Base-by-base conservation (phyloP, 2,329 filamentous ascomycete species). In the Zymoseptoria ardabiliae region DNA sequence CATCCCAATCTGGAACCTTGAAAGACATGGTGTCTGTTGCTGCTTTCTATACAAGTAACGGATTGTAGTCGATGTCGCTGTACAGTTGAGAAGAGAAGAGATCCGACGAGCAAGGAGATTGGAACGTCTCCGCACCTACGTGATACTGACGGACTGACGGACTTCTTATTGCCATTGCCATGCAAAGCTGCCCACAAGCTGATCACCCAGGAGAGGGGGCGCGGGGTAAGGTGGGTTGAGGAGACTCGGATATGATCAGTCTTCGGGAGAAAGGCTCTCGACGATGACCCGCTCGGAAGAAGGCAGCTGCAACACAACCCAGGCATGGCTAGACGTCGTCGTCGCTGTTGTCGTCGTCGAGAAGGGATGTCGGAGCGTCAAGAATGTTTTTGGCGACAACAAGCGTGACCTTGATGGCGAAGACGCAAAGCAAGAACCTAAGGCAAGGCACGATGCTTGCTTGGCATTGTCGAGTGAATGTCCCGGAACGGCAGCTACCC, bases 1-100 rank as follows among this genome's bases (percentile, higher is more conserved):
- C 67, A 56, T 76, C 72, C 55, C 78, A 79, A 22, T 71, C 61
- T 6, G 76, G 79, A 45, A 71, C 55, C 6, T 63, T 67, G 7
- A 68, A 57, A 68, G 70, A 68, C 25, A 9, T 62, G 22, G 17
- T 57, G 6, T 17, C 25, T 52, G 25, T 11, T 20, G 13, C n/a
- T 51, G 20, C 35, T 45, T 13, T 13, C 4, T 45, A 2, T 45
- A n/a, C 13, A n/a, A 45, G 17, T 17, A 17, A 45, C 25, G 25
- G 6, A 17, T n/a, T 2, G 17, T 6, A 45, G 13, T 45, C 10
- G 11, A 4, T 41, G 17, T 17, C 35, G 10, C 35, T 41, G 35
- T 17, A 41, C 13, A 41, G 13, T 13, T 1, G 17, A 13, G n/a
- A 45, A 13, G 35, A 45, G 35, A 45, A 45, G 35, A 45, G 35